phyloP scores from a whole-genome alignment of 2,329 filamentous ascomycete genomes.

The Neonectria magnoliae region DNA sequence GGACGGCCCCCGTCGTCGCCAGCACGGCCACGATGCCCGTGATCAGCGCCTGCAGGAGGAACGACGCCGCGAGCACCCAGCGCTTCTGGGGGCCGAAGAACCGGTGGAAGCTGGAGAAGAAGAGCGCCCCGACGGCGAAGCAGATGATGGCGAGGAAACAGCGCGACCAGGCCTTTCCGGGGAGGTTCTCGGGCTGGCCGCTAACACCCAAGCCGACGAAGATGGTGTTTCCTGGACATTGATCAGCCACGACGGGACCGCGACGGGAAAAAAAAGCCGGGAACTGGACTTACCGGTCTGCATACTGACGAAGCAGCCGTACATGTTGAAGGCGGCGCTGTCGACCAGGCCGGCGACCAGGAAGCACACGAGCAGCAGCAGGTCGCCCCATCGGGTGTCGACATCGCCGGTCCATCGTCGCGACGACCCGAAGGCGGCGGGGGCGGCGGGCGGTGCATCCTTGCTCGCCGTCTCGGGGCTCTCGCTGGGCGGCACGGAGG shows the following conservation, averaged over 20 bases:
- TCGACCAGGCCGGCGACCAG: conserved; percentile 41
- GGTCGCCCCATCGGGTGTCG: conserved; percentile 37
- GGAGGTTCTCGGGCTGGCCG: conserved; percentile 40
- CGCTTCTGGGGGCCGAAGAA: conserved; percentile 41
- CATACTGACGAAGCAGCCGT: conserved; percentile 45
- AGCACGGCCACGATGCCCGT: conserved; percentile 40
- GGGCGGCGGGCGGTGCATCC: neutral
- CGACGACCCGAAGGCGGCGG: conserved; percentile 15
- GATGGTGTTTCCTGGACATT: conserved; percentile 40
- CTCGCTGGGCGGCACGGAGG: conserved; percentile 17
- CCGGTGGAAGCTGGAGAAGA: conserved; percentile 42
- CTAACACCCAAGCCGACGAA: conserved; percentile 41
- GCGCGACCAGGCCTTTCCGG: conserved; percentile 41
- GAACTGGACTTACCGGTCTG: conserved; percentile 36
- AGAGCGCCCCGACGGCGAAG: conserved; percentile 39
- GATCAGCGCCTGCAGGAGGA: conserved; percentile 35
- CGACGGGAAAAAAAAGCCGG: no score
- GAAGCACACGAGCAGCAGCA: conserved; percentile 39
- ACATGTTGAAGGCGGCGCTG: conserved; percentile 43
- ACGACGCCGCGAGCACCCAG: conserved; percentile 39
- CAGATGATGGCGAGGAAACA: conserved; percentile 41
- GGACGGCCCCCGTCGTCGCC: conserved; percentile 37
- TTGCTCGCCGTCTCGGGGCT: conserved; percentile 5
- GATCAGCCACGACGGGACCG: neutral
- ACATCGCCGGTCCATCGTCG: conserved; percentile 34